Percentiles rank a stretch among this genome's conserved stretches.
Conservation (phyloP, 31 red algal species). For the Asparagopsis taxiformis region DNA sequence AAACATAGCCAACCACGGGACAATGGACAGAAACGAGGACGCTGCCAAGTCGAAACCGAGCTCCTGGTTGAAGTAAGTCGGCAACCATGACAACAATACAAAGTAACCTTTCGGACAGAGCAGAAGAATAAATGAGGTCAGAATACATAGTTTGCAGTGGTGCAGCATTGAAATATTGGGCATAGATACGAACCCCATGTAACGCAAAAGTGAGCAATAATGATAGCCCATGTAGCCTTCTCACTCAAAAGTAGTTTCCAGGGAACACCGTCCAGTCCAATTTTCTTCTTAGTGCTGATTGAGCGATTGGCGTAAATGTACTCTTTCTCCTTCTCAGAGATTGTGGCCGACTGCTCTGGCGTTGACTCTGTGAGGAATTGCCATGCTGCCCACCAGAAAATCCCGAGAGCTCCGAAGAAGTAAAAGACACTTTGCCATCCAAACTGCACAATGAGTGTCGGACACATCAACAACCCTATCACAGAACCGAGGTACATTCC, state of each 20-base stretch:
- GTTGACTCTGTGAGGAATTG: conserved; percentile 54
- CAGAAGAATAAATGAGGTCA: conserved; percentile 1
- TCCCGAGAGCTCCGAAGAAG: conserved; percentile 82
- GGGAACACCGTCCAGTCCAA: no score
- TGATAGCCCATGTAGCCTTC: conserved; percentile 92
- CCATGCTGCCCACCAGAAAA: conserved; percentile 89
- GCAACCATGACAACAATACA: conserved; percentile 94
- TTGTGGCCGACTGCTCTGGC: conserved; percentile 63
- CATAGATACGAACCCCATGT: conserved; percentile 62
- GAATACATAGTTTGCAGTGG: neutral
- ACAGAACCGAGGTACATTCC: conserved; percentile 98
- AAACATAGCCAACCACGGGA: conserved; percentile 99
- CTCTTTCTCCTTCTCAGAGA: conserved; percentile 50
- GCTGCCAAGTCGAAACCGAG: conserved; percentile 93
- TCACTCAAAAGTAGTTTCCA: conserved; percentile 78
- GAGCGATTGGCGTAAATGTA: conserved; percentile 42
- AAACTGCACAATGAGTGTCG: conserved; percentile 77
- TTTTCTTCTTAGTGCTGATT: conserved; percentile 10
- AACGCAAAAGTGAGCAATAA: conserved; percentile 68
- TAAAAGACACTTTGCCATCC: conserved; percentile 99
- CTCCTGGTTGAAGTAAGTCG: conserved; percentile 97
- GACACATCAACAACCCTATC: conserved; percentile 89
- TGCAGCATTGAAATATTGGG: neutral
- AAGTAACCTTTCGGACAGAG: conserved; percentile 81
- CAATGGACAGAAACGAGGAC: conserved; percentile 86